Percentiles rank a stretch among this genome's conserved stretches.
Evolutionary conservation across 768 basidiomycete species (phyloP).

Genomic region (Tulasnella sp.): DNA sequence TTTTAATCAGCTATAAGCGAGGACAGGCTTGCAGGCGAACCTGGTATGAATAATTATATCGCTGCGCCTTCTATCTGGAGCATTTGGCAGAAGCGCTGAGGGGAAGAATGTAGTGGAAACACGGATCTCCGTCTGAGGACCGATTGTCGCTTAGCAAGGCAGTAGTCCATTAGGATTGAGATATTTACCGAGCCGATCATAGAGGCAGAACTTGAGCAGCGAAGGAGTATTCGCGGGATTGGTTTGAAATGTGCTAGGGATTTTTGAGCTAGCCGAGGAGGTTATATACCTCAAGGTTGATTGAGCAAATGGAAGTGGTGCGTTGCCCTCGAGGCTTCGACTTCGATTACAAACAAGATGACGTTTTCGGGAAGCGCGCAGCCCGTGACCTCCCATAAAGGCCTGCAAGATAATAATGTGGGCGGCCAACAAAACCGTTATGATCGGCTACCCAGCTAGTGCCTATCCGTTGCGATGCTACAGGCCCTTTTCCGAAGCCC

Average conservation of each 20-base stretch:
- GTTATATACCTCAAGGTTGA: constrained; percentile 9
- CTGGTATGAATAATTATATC: constrained; percentile 5
- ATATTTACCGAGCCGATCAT: not conserved
- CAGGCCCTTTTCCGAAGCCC: not conserved
- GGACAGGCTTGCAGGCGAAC: not conserved
- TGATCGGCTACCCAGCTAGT: not conserved
- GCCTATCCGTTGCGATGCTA: not conserved
- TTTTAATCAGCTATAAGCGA: not conserved
- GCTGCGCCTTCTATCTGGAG: not conserved
- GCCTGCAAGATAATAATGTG: not conserved
- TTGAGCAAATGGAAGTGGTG: not conserved
- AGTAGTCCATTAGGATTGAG: not conserved
- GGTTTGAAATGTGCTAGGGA: not conserved
- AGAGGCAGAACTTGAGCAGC: not conserved
- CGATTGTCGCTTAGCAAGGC: not conserved
- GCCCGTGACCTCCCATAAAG: not conserved
- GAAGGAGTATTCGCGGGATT: not conserved
- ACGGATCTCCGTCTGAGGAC: not conserved
- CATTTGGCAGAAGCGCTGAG: not conserved
- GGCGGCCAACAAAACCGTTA: not conserved
- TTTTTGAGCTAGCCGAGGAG: not conserved
- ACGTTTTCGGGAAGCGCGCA: not conserved
- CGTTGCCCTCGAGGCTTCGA: too few relatives aligned
- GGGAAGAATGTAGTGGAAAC: constrained; percentile 19
- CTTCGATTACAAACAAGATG: not conserved